Conservation (phyloP, 768 basidiomycete genomes). For the Russula sp. region DNA sequence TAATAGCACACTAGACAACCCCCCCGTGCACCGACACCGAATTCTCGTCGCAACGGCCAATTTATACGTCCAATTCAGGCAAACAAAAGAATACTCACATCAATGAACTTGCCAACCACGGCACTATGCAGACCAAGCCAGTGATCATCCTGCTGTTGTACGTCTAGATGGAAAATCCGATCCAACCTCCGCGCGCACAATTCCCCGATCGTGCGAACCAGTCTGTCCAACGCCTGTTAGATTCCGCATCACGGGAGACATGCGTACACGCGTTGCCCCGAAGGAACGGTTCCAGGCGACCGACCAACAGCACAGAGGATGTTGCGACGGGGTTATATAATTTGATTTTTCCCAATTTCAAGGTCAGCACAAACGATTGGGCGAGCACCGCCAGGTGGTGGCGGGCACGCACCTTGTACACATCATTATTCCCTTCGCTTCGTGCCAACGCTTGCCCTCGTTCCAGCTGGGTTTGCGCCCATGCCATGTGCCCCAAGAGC, state of each 20-base stretch:
- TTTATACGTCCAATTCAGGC: conserved; percentile 13
- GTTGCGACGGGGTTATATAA: conserved; percentile 1
- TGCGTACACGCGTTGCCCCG: conserved; percentile 18
- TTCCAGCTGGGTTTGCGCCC: conserved; percentile 12
- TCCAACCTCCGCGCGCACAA: conserved; percentile 18
- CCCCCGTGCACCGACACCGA: conserved; percentile 3
- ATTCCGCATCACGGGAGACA: conserved; percentile 14
- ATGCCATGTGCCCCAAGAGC: conserved; percentile 4
- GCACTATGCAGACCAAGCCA: conserved; percentile 13
- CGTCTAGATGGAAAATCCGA: conserved; percentile 18
- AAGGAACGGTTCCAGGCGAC: conserved; percentile 7
- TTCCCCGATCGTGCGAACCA: conserved; percentile 19
- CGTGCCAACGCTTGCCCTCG: conserved; percentile 4
- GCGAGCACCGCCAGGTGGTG: neutral
- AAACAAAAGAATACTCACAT: conserved; percentile 22
- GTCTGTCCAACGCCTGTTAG: conserved; percentile 12
- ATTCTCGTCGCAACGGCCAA: conserved; percentile 8
- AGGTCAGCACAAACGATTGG: conserved; percentile 6
- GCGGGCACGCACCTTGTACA: conserved; percentile 10
- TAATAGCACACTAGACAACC: conserved; percentile 5
- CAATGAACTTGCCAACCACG: conserved; percentile 17
- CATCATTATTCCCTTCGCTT: conserved; percentile 4
- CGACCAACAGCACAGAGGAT: conserved; percentile 1
- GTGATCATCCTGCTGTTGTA: conserved; percentile 10
- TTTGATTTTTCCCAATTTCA: conserved; percentile 12